Percentiles rank a stretch among this genome's conserved stretches.
Conservation (phyloP, 106 monocot species). For the Gastrodia elata region DNA sequence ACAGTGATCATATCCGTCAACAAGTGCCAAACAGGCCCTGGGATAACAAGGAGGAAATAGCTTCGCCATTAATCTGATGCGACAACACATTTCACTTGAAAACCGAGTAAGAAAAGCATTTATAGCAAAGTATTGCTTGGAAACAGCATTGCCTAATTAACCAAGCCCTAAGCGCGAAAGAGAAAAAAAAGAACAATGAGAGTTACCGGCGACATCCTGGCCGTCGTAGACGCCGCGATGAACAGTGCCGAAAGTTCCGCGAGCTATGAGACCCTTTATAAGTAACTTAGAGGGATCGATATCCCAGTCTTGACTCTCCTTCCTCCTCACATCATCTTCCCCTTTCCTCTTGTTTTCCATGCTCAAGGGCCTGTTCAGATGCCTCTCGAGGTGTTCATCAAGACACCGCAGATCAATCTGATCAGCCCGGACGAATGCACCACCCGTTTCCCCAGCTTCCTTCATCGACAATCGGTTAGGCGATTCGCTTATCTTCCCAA, state of each 20-base stretch:
- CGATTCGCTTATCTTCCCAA: neutral
- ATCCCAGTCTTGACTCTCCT: conserved; percentile 73
- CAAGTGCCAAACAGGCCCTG: too few species aligned
- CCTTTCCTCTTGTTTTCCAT: conserved; percentile 33
- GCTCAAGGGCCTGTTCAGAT: conserved; percentile 22
- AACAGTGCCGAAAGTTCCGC: conserved; percentile 86
- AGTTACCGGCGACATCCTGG: conserved; percentile 63
- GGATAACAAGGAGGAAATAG: conserved; percentile 10
- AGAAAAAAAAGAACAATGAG: neutral
- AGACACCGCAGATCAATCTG: conserved; percentile 47
- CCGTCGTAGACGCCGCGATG: conserved; percentile 84
- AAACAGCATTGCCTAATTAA: neutral
- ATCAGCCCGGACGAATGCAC: conserved; percentile 46
- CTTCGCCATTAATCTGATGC: neutral
- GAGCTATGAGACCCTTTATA: conserved; percentile 69
- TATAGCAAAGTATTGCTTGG: neutral
- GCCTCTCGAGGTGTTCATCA: conserved; percentile 45
- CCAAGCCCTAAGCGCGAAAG: neutral
- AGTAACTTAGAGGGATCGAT: conserved; percentile 65
- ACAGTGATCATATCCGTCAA: too few species aligned
- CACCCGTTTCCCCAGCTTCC: neutral
- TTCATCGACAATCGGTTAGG: neutral
- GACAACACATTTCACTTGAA: neutral
- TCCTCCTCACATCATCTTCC: conserved; percentile 13
- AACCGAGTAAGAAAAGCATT: neutral